These are phyloP conservation scores for Crithidia bombi DNA, from an alignment of 208 protist species.

Conservation along the genomic window DNA sequence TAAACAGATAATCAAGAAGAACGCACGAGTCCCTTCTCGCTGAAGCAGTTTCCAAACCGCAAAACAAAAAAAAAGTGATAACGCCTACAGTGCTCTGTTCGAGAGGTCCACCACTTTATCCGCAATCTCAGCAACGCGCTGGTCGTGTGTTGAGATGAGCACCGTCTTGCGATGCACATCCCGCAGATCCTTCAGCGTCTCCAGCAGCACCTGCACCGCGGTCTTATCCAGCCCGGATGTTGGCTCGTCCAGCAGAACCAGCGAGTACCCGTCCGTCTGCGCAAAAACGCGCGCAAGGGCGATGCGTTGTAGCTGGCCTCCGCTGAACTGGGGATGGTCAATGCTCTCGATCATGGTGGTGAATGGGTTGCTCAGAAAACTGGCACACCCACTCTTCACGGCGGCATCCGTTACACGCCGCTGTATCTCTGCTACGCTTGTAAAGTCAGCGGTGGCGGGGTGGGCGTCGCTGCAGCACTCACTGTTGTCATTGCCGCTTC, in stretches of 20 bases:
- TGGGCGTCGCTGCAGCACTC: neutral
- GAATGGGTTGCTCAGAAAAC: conserved; percentile 70
- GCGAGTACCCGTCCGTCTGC: conserved; percentile 39
- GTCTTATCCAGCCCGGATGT: conserved; percentile 69
- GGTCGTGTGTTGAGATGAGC: conserved; percentile 77
- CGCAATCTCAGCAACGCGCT: conserved; percentile 55
- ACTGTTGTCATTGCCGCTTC: neutral
- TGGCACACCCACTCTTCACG: conserved; percentile 46
- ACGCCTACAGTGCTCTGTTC: neutral
- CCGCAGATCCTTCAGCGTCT: conserved; percentile 56
- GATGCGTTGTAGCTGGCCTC: conserved; percentile 82
- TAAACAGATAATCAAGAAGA: conserved; percentile 1
- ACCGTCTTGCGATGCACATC: conserved; percentile 73
- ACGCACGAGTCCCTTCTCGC: neutral
- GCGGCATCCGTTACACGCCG: conserved; percentile 39
- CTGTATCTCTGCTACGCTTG: conserved; percentile 7
- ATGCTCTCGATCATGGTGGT: conserved; percentile 62
- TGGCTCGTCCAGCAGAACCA: conserved; percentile 81
- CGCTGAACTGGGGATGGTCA: conserved; percentile 79
- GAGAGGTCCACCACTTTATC: conserved; percentile 62
- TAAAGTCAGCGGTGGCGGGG: too few relatives aligned
- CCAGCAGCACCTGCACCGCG: conserved; percentile 52
- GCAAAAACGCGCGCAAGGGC: conserved; percentile 77
- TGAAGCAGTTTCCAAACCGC: too few relatives aligned
- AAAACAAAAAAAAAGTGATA: conserved; percentile 22